Base-by-base conservation (phyloP, 2,329 filamentous ascomycete species). In the Cladorrhinum sp. region DNA sequence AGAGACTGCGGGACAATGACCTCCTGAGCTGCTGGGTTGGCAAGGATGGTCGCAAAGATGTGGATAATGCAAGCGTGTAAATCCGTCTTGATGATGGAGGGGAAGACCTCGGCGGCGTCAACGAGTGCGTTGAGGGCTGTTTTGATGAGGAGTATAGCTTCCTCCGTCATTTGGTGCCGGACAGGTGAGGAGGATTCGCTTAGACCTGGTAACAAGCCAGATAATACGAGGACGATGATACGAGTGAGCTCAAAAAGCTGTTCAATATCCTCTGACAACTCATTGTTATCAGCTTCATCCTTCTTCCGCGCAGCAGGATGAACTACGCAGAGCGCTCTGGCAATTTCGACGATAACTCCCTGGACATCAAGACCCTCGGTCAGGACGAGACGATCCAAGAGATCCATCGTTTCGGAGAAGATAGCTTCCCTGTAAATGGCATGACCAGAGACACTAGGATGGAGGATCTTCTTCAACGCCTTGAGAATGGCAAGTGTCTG, bases 321-420 rank as follows among this genome's bases (percentile, higher is more conserved):
- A 2, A 91, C 89, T 18, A 98, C 83, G 68, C 93, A 97, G 16
- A 99, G 79, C 53, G 92, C 93, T 58, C 93, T 85, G 0, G 93
- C 93, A 68, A 98, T 97, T 68, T 96, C 90, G 8, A 99, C 92
- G 70, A 99, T 96, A 25, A 96, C 91, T 0, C 85, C 85, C 74
- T 99, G 95, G 20, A 98, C 91, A 63, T 92, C 88, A 24, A 95
- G 81, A 0, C 90, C 90, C 72, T 98, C 93, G 0, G 93, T 99
- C 61, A 99, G 82, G 3, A 96, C 92, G 38, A 99, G 85, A 6
- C 95, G 87, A 74, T 98, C 93, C 3, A 99, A 84, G 57, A 96
- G 85, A 69, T 99, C 95, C 87, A 98, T 96, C 0, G 93, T 96
- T 77, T 99, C 95, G 0, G 92, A 91, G 73, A 99, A 99, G 50